phyloP scores from a whole-genome alignment of 1,284 basidiomycete species.

The Rhizoctonia solani region DNA sequence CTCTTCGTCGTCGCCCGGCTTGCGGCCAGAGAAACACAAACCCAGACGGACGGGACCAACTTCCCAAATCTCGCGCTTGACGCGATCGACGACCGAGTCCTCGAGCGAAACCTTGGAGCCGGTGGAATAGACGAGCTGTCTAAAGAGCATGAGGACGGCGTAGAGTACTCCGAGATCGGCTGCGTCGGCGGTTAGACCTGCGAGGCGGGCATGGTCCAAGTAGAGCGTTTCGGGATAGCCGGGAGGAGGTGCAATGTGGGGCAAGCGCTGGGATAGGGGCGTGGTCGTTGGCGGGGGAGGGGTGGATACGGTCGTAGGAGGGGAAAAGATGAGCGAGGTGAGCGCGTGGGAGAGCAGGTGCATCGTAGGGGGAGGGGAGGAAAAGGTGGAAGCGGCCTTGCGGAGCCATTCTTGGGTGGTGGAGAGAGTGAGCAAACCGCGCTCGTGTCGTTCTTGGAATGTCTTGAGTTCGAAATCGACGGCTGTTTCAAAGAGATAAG shows the following conservation, averaged over 20 bases:
- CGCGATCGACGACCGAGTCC: constrained; percentile 53
- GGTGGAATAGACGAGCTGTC: constrained; percentile 62
- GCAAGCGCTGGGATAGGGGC: constrained; percentile 45
- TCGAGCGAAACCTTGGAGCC: constrained; percentile 10
- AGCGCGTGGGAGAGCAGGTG: constrained; percentile 44
- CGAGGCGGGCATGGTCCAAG: constrained; percentile 77
- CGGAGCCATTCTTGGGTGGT: constrained; percentile 68
- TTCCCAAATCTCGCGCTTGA: constrained; percentile 78
- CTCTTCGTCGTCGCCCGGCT: constrained; percentile 47
- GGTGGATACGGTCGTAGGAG: constrained; percentile 45
- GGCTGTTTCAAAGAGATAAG: constrained; percentile 80
- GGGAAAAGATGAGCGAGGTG: constrained; percentile 41
- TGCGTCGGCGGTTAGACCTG: constrained; percentile 70
- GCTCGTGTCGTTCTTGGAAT: constrained; percentile 64
- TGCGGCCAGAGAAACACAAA: constrained; percentile 52
- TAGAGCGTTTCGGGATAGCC: constrained; percentile 81
- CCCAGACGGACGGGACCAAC: constrained; percentile 67
- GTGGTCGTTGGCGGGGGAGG: constrained; percentile 43
- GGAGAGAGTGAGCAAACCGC: constrained; percentile 54
- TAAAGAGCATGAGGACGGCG: constrained; percentile 80
- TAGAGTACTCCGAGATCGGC: constrained; percentile 76
- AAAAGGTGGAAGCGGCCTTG: constrained; percentile 45
- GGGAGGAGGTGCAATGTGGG: constrained; percentile 40
- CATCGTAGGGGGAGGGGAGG: constrained; percentile 45
- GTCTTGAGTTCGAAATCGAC: constrained; percentile 80